Evolutionary conservation across 306 rosid species (phyloP), one percentile per base, ranked within the genome.

Genomic region (Adenanthera pavonina): DNA sequence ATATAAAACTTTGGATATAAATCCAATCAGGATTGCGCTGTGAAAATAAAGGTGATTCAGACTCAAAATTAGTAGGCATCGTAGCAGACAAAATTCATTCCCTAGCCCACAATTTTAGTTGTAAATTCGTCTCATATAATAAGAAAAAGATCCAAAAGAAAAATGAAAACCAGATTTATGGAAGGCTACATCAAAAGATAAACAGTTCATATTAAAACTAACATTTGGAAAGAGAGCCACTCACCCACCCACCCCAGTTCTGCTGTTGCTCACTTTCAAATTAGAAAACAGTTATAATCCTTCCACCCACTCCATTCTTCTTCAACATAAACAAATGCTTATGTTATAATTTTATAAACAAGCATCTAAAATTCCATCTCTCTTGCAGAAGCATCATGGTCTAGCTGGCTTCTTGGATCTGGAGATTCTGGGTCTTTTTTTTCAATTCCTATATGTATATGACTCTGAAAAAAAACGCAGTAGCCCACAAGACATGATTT

Each of bases 341-440:
- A 3, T 10, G 4, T 3, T 8, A 19, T 40, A 38, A 65, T 36
- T 34, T 35, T 66, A 82, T 20, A 84, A 82, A 47, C 78, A 86
- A 35, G 80, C 74, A 77, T 84, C 87, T 69, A 80, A 89, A 80
- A 84, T 87, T 87, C 89, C 92, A 84, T 60, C 90, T 83, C 86
- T 85, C 91, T 85, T 43, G 84, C 89, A 77, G 76, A 64, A 82
- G 80, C 59, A 87, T 89, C 84, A 85, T 89, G 91, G 89, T 86
- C 91, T 88, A 81, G 91, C 91, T 86, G 91, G 91, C 86, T 77
- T 86, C 91, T 89, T 87, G 92, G 94, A 91, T 91, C 94, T 90
- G 86, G 84, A 83, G 86, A 87, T 85, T 85, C 85, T 80, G 89
- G 91, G 88, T 84, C 83, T 74, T 79, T 71, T 76, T 59, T 16